These are phyloP conservation scores for Durio zibethinus DNA, from an alignment of 345 rosid genomes.

Conservation along the genomic window DNA sequence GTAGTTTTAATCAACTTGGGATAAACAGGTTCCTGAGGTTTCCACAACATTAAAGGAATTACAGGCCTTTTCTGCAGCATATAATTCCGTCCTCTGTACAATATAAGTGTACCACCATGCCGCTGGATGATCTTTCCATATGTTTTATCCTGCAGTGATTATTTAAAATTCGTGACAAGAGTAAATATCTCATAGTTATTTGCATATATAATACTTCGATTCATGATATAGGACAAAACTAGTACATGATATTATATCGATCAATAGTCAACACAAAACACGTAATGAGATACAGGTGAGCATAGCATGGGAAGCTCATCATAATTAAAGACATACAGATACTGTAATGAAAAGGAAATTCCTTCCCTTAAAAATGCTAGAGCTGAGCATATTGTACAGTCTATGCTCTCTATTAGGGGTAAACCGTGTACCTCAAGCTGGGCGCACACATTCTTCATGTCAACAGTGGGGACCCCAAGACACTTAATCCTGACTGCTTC, in stretches of 20 bases:
- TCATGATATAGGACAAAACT: background rate
- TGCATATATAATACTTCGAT: background rate
- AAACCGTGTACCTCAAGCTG: constrained; percentile 73
- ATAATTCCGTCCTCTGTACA: constrained; percentile 85
- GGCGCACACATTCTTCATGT: constrained; percentile 76
- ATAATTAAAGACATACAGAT: background rate
- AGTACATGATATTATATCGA: background rate
- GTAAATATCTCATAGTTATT: background rate
- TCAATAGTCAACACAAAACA: background rate
- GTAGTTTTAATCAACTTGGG: constrained; percentile 87
- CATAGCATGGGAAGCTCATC: background rate
- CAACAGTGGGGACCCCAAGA: constrained; percentile 83
- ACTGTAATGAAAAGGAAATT: background rate
- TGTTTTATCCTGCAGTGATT: constrained; percentile 50
- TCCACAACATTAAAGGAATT: constrained; percentile 90
- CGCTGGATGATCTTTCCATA: constrained; percentile 72
- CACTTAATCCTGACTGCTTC: constrained; percentile 89
- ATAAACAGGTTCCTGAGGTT: constrained; percentile 87
- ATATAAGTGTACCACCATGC: constrained; percentile 67
- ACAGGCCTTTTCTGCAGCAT: constrained; percentile 69
- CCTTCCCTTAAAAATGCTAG: background rate
- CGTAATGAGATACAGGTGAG: background rate
- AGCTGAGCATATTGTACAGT: background rate
- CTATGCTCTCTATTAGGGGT: background rate
- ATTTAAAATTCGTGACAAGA: background rate